phyloP scores from a whole-genome alignment of 768 basidiomycete genomes.

The Pulveroboletus ravenelii region DNA sequence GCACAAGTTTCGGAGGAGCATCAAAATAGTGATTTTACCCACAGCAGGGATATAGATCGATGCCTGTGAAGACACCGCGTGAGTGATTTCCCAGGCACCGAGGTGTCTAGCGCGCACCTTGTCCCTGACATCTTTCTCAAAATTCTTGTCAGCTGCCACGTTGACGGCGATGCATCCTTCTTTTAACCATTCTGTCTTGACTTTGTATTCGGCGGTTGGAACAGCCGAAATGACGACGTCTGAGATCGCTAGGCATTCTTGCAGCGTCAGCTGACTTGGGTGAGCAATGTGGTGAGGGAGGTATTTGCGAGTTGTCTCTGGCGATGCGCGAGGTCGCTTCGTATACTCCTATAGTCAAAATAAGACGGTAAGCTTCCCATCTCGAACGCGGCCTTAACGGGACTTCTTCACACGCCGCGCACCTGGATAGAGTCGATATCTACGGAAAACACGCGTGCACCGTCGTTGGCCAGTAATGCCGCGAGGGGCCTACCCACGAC shows the following conservation, averaged over 20 bases:
- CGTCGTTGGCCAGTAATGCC: conserved; percentile 92
- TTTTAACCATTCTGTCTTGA: conserved; percentile 85
- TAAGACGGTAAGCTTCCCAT: neutral
- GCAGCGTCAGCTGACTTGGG: conserved; percentile 60
- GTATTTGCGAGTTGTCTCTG: conserved; percentile 50
- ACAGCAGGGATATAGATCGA: conserved; percentile 93
- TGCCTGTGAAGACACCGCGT: conserved; percentile 41
- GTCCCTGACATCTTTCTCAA: conserved; percentile 87
- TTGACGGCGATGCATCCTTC: conserved; percentile 93
- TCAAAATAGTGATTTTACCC: conserved; percentile 96
- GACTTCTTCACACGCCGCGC: conserved; percentile 1
- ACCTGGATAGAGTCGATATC: conserved; percentile 94
- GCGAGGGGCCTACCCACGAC: conserved; percentile 97
- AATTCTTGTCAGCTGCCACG: conserved; percentile 94
- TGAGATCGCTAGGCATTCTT: conserved; percentile 76
- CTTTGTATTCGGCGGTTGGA: conserved; percentile 77
- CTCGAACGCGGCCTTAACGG: neutral
- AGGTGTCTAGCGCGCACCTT: conserved; percentile 54
- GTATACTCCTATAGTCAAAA: conserved; percentile 69
- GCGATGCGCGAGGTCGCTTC: conserved; percentile 63
- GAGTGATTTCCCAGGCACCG: conserved; percentile 2
- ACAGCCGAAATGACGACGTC: conserved; percentile 97
- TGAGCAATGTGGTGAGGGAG: conserved; percentile 83
- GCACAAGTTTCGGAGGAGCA: conserved; percentile 94
- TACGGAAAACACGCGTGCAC: conserved; percentile 90